Evolutionary conservation across 108 stramenopile species (phyloP), one percentile per base, ranked within the genome.

Genomic region (Pseudonitzschia multiseries): DNA sequence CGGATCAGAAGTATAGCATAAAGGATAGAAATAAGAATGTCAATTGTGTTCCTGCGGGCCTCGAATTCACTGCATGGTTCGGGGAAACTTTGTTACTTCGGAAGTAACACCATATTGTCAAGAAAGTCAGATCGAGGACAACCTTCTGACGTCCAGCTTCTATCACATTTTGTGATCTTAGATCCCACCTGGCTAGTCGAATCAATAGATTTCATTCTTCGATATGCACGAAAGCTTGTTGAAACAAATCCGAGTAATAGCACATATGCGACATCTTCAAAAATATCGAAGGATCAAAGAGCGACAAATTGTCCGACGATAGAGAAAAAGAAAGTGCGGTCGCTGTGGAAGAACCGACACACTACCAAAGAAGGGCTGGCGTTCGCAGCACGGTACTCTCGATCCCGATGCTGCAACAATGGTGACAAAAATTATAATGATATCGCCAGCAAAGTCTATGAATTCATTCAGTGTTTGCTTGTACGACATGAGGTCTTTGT

Each of bases 121-220:
- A 48, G 4, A 2, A 48, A 48, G 18, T 8, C 12, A 2, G 2
- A 18, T 14, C 14, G 46, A 10, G 46, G 46, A 36, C 36, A 36
- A 36, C 36, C 6, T 48, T 48, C 13, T 12, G 54, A 26, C 21
- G 2, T 10, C 2, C 54, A 56, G 24, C 17, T 56, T 26, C 20
- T 56, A 56, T 56, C 62, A 6, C 26, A 63, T 9, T 41, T 63
- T 40, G 62, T 63, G n/a, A 20, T 63, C 40, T 20, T 63, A 41
- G 62, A 63, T 63, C 62, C 62, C 1, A 41, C 62, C 10, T 63
- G 62, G 62, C 32, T 63, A 12, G 62, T 63, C 1, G 62, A 63
- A 36, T 63, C 62, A 18, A 41, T 63, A 33, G n/a, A 63, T 33
- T 63, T 63, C 40, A 41, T 63, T 33, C 62, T 63, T 33, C 62